Percentiles rank a stretch among this genome's conserved stretches.
These are phyloP conservation scores for Aspergillus nanangensis DNA, from an alignment of 495 filamentous ascomycete genomes.

Conservation along the genomic window DNA sequence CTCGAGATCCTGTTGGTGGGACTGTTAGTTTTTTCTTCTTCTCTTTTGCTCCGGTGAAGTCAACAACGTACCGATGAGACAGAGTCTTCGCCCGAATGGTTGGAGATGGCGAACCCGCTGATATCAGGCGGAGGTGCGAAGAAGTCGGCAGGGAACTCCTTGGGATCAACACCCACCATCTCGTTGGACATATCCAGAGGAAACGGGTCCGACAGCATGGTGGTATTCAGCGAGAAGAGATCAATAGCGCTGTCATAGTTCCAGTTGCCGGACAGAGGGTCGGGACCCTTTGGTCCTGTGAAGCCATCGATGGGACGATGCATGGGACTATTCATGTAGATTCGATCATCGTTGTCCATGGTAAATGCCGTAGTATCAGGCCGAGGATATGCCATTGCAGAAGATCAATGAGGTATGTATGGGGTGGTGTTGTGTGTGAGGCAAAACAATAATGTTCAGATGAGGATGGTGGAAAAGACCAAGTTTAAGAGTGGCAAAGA, in stretches of 20 bases:
- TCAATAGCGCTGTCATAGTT: constrained; percentile 39
- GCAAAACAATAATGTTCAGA: neutral
- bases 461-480: constrained; percentile 1
- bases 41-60: no score
- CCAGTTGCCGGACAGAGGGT: constrained; percentile 40
- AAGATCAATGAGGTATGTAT: neutral
- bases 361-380: constrained; percentile 5
- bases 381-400: constrained; percentile 9
- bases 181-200: constrained; percentile 33
- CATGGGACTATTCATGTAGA: constrained; percentile 12
- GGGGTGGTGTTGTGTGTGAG: neutral
- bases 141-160: constrained; percentile 32
- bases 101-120: constrained; percentile 35
- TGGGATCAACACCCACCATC: constrained; percentile 28
- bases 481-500: constrained; percentile 2
- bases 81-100: constrained; percentile 26
- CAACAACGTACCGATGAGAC: constrained; percentile 31
- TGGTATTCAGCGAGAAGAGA: constrained; percentile 31
- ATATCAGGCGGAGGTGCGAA: constrained; percentile 29
- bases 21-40: constrained; percentile 10
- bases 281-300: constrained; percentile 16
- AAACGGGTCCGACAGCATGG: constrained; percentile 31
- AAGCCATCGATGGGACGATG: constrained; percentile 9
- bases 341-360: constrained; percentile 9
- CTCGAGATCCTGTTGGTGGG: constrained; percentile 27